Conservation (phyloP, 352 stramenopile genomes). For the Peronospora farinosa region DNA sequence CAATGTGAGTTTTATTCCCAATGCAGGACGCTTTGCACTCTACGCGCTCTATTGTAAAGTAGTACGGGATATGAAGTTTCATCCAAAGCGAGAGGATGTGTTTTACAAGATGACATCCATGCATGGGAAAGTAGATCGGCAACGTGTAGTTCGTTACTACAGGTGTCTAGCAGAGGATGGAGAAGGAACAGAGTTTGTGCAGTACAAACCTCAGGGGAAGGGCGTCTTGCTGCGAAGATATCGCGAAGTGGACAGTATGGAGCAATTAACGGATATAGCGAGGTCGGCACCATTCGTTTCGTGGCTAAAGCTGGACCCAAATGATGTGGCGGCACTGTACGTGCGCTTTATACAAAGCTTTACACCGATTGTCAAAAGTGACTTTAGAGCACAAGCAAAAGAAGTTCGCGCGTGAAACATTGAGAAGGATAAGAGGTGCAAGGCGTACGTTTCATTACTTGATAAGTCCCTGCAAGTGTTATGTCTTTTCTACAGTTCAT, state of each 20-base stretch:
- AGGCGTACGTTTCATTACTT: constrained; percentile 23
- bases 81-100: constrained; percentile 41
- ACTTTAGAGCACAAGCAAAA: constrained; percentile 22
- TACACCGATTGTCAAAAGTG: constrained; percentile 33
- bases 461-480: constrained; percentile 19
- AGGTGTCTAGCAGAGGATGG: constrained; percentile 14
- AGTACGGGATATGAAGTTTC: constrained; percentile 27
- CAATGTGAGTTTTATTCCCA: constrained; percentile 57
- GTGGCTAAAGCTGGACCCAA: constrained; percentile 29
- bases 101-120: constrained; percentile 67
- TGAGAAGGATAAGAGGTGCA: constrained; percentile 13
- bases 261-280: constrained; percentile 19
- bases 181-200: constrained; percentile 20
- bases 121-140: constrained; percentile 50
- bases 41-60: constrained; percentile 41
- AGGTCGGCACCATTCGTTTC: constrained; percentile 27
- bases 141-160: constrained; percentile 49
- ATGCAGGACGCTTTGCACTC: constrained; percentile 36
- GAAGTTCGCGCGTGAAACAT: neutral
- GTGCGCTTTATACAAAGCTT: constrained; percentile 37
- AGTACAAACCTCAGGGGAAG: constrained; percentile 49
- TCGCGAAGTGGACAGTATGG: constrained; percentile 13
- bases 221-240: constrained; percentile 42
- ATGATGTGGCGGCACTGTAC: constrained; percentile 31
- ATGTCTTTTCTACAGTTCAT: constrained; percentile 53